phyloP scores from a whole-genome alignment of 805 yeast genomes.

The Hemisphaericaspora nanyangensis region DNA sequence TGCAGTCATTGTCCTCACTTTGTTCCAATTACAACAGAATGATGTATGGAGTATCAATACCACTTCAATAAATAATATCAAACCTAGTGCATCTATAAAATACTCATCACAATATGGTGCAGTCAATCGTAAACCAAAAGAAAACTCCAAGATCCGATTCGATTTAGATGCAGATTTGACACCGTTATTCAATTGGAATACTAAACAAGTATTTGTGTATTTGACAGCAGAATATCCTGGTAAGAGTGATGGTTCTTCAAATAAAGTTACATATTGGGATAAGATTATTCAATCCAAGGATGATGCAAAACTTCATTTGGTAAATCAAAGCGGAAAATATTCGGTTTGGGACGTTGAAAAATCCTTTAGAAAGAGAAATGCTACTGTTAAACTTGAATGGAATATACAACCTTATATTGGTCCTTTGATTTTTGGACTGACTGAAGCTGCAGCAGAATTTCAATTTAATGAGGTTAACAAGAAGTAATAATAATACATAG shows the following conservation, averaged over 20 bases:
- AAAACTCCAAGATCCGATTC: conserved; percentile 67
- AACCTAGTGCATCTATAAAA: conserved; percentile 41
- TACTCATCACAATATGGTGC: conserved; percentile 68
- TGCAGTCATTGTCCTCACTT: conserved; percentile 45
- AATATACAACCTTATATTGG: conserved; percentile 93
- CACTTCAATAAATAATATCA: conserved; percentile 31
- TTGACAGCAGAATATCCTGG: conserved; percentile 79
- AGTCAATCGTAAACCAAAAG: conserved; percentile 61
- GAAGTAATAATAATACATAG: conserved; percentile 10
- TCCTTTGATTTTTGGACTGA: conserved; percentile 65
- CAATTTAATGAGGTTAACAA: conserved; percentile 24
- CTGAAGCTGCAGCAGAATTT: conserved; percentile 23
- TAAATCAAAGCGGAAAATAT: conserved; percentile 63
- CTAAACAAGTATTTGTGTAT: conserved; percentile 92
- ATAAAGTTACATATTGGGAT: conserved; percentile 89
- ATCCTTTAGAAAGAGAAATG: conserved; percentile 57
- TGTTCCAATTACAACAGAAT: conserved; percentile 43
- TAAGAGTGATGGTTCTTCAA: conserved; percentile 39
- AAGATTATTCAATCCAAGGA: conserved; percentile 59
- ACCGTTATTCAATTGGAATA: conserved; percentile 91
- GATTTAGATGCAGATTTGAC: conserved; percentile 73
- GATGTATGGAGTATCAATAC: conserved; percentile 44
- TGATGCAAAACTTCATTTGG: conserved; percentile 54
- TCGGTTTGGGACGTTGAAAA: conserved; percentile 82
- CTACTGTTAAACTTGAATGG: conserved; percentile 75